A percentile compares a stretch with the other conserved stretches of the same genome.
Conservation (phyloP, 2,329 filamentous ascomycete genomes). For the Hypoxylon sp. region DNA sequence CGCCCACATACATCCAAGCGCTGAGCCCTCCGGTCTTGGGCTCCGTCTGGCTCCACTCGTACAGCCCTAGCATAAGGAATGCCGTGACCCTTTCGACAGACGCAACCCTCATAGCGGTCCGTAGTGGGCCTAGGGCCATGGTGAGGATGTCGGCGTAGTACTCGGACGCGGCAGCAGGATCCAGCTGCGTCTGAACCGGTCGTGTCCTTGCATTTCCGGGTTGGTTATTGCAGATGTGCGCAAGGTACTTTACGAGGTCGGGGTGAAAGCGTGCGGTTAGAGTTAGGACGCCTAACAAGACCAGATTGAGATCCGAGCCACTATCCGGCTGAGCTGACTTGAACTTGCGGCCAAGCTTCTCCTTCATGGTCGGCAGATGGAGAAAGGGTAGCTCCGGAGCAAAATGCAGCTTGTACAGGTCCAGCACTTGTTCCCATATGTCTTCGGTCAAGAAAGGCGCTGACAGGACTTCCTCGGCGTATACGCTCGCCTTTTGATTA, state of each 20-base stretch:
- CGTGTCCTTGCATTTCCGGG: slow-evolving; percentile 47
- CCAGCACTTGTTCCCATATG: slow-evolving; percentile 74
- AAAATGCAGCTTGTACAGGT: slow-evolving; percentile 75
- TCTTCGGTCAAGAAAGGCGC: slow-evolving; percentile 67
- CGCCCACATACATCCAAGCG: slow-evolving; percentile 72
- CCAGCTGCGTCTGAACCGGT: slow-evolving; percentile 48
- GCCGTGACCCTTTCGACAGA: slow-evolving; percentile 72
- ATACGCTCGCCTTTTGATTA: slow-evolving; percentile 46
- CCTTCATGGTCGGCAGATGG: slow-evolving; percentile 69
- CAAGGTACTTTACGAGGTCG: slow-evolving; percentile 63
- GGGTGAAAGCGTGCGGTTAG: slow-evolving; percentile 74
- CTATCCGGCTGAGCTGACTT: slow-evolving; percentile 48
- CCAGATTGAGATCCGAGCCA: slow-evolving; percentile 60
- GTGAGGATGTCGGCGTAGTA: slow-evolving; percentile 69
- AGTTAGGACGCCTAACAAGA: slow-evolving; percentile 72
- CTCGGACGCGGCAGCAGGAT: slow-evolving; percentile 66
- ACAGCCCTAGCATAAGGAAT: slow-evolving; percentile 73
- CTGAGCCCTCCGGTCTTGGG: slow-evolving; percentile 59
- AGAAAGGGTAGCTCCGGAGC: slow-evolving; percentile 76
- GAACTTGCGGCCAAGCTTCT: slow-evolving; percentile 55
- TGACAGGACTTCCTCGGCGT: slow-evolving; percentile 67
- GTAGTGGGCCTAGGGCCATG: slow-evolving; percentile 58
- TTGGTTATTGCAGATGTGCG: slow-evolving; percentile 49
- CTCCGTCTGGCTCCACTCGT: slow-evolving; percentile 73
- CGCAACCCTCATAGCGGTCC: slow-evolving; percentile 57